Evolutionary conservation across 768 basidiomycete genomes (phyloP), one percentile per base, ranked within the genome.

Genomic region (Pulveroboletus sp.): DNA sequence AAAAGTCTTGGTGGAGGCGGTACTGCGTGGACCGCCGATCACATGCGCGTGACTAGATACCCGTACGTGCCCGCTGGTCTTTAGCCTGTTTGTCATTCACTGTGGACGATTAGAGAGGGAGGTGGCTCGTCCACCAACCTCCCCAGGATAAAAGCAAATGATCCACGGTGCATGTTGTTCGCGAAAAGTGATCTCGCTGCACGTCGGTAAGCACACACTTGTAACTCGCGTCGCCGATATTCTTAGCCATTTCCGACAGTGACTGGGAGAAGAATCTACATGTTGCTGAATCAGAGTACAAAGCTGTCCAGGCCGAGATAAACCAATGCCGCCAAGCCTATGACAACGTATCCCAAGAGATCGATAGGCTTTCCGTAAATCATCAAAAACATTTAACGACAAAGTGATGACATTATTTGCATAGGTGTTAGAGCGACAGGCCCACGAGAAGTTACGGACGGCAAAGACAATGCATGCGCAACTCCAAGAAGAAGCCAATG

Each of bases 31-130:
- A 77, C 83, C 5, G 72, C 71, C 1, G 87, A 90, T 57, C 63
- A 66, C 11, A 87, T 84, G 69, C 66, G 67, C 17, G 83, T 91
- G 41, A 75, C 72, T 21, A 81, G 83, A 48, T 92, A 75, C 61
- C 64, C 75, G 88, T 89, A 60, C 46, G 82, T 75, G 5, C 34
- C 19, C 43, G 17, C 34, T 41, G 19, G 19, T 31, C 42, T 25
- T 27, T 21, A 25, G 35, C 6, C 20, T 11, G 24, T 37, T 11
- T 42, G 32, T 41, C 12, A 31, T 40, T 45, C 32, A 53, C 43
- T 17, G 24, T 33, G 3, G 7, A 27, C 3, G 9, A 51, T 34
- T 45, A 90, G 87, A 11, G 85, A 85, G 53, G 87, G 86, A 43
- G 90, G 89, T 70, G 75, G 77, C 50, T 72, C 73, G 21, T 82